Evolutionary conservation across 2,329 filamentous ascomycete genomes (phyloP), one percentile per base, ranked within the genome.

Genomic region (Epichloe elymi): DNA sequence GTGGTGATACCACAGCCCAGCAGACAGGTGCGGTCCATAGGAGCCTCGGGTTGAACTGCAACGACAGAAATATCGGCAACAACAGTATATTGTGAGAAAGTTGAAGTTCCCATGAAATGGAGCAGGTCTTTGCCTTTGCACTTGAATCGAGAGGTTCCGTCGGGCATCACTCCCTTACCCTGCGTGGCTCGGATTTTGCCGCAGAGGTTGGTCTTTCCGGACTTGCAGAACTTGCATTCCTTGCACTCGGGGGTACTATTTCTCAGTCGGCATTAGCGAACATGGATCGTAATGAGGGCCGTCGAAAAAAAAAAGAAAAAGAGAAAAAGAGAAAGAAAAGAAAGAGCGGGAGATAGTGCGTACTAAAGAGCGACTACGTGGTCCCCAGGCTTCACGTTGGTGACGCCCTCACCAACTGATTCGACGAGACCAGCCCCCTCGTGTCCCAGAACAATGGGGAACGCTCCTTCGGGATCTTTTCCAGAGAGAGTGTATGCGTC

Each of bases 221-320:
- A 97, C 72, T 88, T 93, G 85, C 93, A 98, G 80, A 97, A 97
- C 76, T 97, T 97, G 83, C 93, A 98, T 71, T 97, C 91, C 60
- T 81, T 78, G 76, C 93, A 97, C 75, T 97, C 91, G 58, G 93
- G 93, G 45, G 90, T 97, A 77, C 89, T 95, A 11, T 2, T 36
- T 19, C 12, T 41, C 11, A 1, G 14, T 20, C 23, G 19, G 11
- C 8, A 2, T 46, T 38, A 46, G 35, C 8, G n/a, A 33, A 33
- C 11, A 44, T 11, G 26, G 10, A 11, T 30, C 30, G 30, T 30
- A 30, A 30, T 10, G 30, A 30, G 30, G 30, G 30, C 30, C 10
- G 30, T 30, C 30, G 30, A 11, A n/a, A 19, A n/a, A 30, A 4
- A 30, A 33, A 2, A 10, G 8, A 30, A 26, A 7, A 26, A 7